Conservation (phyloP, 2,329 filamentous ascomycete species). For the Neurospora crassa region DNA sequence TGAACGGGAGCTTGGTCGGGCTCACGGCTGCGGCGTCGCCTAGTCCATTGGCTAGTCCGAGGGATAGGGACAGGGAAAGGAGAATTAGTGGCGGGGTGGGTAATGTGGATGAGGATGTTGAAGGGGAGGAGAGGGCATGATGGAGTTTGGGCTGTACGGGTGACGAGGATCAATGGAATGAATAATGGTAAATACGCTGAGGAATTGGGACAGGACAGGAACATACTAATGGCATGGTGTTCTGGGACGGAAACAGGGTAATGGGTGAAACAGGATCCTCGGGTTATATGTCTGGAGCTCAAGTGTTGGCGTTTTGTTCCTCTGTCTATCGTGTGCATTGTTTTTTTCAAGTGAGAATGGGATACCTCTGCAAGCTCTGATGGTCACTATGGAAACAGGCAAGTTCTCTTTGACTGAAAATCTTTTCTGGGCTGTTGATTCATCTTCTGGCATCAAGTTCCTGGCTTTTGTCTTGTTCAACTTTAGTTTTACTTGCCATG, state of each 20-base stretch:
- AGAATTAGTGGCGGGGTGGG: conserved; percentile 23
- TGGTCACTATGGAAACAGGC: background rate
- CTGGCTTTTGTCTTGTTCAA: background rate
- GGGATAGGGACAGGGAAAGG: conserved; percentile 25
- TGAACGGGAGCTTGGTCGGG: conserved; percentile 33
- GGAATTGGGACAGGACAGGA: background rate
- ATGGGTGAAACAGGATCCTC: background rate
- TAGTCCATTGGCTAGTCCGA: conserved; percentile 37
- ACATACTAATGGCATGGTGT: background rate
- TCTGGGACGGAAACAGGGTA: background rate
- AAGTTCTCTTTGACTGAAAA: background rate
- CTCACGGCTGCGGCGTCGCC: background rate
- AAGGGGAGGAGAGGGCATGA: conserved; percentile 9
- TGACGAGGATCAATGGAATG: background rate
- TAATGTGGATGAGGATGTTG: conserved; percentile 19
- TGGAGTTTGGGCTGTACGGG: background rate
- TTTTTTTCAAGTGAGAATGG: background rate
- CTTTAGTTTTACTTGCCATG: too few relatives aligned
- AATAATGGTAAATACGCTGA: background rate
- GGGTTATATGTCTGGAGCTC: background rate
- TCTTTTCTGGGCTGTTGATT: background rate
- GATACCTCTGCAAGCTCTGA: background rate
- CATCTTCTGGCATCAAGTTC: background rate
- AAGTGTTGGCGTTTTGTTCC: background rate
- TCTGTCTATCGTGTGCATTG: background rate